A percentile compares a stretch with the other conserved stretches of the same genome.
These are phyloP conservation scores for Protomyces pachydermus DNA, from an alignment of 1,139 yeast species.

Conservation along the genomic window DNA sequence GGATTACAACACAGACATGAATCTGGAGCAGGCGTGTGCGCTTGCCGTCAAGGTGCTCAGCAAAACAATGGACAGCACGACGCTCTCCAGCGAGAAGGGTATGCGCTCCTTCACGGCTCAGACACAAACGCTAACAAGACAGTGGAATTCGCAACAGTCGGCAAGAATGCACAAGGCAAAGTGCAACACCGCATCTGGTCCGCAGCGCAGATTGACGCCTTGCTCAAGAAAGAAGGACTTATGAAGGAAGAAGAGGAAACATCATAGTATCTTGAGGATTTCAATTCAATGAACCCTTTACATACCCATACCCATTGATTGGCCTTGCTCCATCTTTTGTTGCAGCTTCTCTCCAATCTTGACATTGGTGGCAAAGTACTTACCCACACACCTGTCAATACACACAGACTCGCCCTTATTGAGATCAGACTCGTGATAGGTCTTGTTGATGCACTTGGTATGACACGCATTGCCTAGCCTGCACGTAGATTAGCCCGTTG, in stretches of 20 bases:
- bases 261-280: background rate
- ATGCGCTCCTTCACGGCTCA: background rate
- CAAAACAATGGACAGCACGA: conserved; percentile 88
- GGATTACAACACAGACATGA: conserved; percentile 81
- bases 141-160: conserved; percentile 80
- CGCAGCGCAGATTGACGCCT: conserved; percentile 66
- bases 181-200: conserved; percentile 71
- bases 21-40: conserved; percentile 73
- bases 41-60: conserved; percentile 86
- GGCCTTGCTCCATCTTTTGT: conserved; percentile 24
- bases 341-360: conserved; percentile 59
- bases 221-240: conserved; percentile 55
- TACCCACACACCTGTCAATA: conserved; percentile 94
- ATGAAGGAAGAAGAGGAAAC: conserved; percentile 20
- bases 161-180: conserved; percentile 48
- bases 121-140: background rate
- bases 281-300: background rate
- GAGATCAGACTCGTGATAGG: conserved; percentile 71
- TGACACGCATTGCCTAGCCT: conserved; percentile 51
- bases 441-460: conserved; percentile 65
- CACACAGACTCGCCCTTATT: conserved; percentile 83
- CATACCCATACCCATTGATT: conserved; percentile 26
- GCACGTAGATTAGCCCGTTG: background rate
- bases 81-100: conserved; percentile 71
- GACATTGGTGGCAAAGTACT: conserved; percentile 92